Evolutionary conservation across 192 early-diverging fungal species (phyloP), one percentile per base, ranked within the genome.

Genomic region (Entomortierella parvispora): DNA sequence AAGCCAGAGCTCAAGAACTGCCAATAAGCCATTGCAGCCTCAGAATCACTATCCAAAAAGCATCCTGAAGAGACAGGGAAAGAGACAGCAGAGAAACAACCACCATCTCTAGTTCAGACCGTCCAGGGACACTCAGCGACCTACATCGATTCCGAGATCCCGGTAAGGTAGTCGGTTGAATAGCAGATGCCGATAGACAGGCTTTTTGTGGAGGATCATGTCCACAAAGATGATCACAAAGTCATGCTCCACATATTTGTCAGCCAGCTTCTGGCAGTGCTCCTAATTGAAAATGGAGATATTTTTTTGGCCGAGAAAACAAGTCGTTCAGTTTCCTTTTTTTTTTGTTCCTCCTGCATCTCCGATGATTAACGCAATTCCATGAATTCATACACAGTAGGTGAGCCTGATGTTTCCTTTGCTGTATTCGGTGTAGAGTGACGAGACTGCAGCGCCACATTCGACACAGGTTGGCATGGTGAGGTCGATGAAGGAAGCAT

Each of bases 161-260:
- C 79, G 81, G 56, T 90, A 88, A 48, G 82, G 82, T 54, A 91
- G 81, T 54, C 91, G 84, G 80, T 97, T 97, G 64, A 93, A 91
- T 15, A 97, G 71, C 51, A 97, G 56, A 71, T 97, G 95, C 8
- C 93, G 86, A 79, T 94, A 97, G 3, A 92, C 93, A 59, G 92
- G 92, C 43, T 90, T 87, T 77, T 94, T 93, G 72, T 93, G 91
- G 46, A 97, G 83, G 15, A 96, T 71, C 94, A 97, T 93, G 80
- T 97, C 95, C 66, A 97, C 93, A 66, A 95, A 95, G 56, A 94
- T 88, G 45, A 95, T 88, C 18, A 95, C 86, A 65, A 90, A 86
- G 68, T 97, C 95, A 78, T 93, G 90, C 80, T 97, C 95, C 42
- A 96, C 87, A 82, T 97, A 97, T 70, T 94, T 94, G 87, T 97